Conservation (phyloP, 805 yeast species). For the Yarrowia hollandica region DNA sequence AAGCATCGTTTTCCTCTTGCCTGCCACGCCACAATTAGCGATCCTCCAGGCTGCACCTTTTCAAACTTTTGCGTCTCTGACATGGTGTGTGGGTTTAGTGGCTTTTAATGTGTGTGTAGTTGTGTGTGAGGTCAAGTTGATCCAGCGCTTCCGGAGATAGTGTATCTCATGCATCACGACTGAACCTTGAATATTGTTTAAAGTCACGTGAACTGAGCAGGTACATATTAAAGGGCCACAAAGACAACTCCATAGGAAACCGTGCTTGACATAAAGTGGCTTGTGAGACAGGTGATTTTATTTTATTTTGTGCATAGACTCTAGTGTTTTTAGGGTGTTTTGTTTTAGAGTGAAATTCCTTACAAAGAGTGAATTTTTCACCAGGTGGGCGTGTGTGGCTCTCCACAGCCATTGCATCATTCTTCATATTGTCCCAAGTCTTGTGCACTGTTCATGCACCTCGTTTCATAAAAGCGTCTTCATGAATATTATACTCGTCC, state of each 20-base stretch:
- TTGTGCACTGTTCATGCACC: no score
- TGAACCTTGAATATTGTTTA: not conserved
- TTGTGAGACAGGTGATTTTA: no score
- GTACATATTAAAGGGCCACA: not conserved
- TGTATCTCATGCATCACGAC: conserved; percentile 16
- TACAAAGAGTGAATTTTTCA: no score
- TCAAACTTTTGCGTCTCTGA: not conserved
- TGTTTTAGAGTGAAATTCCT: no score
- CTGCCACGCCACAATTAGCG: conserved; percentile 73
- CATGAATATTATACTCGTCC: no score
- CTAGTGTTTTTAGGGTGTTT: no score
- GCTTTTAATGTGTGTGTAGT: not conserved
- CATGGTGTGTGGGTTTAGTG: not conserved
- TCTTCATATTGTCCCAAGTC: no score
- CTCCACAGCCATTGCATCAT: no score
- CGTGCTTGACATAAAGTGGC: no score
- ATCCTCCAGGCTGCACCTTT: conserved; percentile 44
- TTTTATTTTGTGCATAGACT: no score
- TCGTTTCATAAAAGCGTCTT: no score
- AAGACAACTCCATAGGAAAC: not conserved
- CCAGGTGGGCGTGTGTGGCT: no score
- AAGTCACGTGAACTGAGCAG: not conserved
- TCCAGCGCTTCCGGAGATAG: conserved; percentile 16
- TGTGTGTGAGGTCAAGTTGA: not conserved
- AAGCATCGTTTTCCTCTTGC: conserved; percentile 64